These are phyloP conservation scores for Trichosporon asahii DNA, from an alignment of 1,284 basidiomycete species.

Conservation along the genomic window DNA sequence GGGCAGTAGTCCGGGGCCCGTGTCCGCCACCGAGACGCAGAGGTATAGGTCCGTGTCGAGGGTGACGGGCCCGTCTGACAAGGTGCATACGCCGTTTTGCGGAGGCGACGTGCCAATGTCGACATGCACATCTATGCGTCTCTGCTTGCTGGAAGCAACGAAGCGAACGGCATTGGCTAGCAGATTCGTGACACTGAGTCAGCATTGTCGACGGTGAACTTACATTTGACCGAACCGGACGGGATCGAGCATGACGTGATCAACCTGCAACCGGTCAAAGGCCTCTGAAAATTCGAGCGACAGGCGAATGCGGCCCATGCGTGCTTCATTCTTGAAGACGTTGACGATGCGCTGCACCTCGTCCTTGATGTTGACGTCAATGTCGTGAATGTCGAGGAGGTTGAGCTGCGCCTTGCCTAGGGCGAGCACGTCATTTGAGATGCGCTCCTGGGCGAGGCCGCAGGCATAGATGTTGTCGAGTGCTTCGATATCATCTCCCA, in stretches of 20 bases:
- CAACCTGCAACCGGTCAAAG: slow-evolving; percentile 9
- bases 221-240: slow-evolving; percentile 32
- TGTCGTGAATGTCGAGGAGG: slow-evolving; percentile 22
- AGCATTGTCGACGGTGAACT: too few relatives aligned
- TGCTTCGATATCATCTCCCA: slow-evolving; percentile 24
- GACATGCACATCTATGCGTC: slow-evolving; percentile 15
- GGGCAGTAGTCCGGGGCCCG: slow-evolving; percentile 32
- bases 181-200: slow-evolving; percentile 27
- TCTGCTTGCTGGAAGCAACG: slow-evolving; percentile 18
- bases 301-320: slow-evolving; percentile 38
- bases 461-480: slow-evolving; percentile 28
- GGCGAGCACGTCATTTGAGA: slow-evolving; percentile 49
- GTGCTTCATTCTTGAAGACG: slow-evolving; percentile 44
- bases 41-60: slow-evolving; percentile 23
- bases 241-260: slow-evolving; percentile 29
- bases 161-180: slow-evolving; percentile 33
- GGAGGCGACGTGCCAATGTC: slow-evolving; percentile 26
- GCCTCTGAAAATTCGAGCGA: neutral
- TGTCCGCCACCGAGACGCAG: slow-evolving; percentile 26
- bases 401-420: slow-evolving; percentile 46
- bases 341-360: slow-evolving; percentile 33
- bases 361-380: slow-evolving; percentile 34
- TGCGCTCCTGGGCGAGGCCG: slow-evolving; percentile 47
- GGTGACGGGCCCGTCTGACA: slow-evolving; percentile 13
- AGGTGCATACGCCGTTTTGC: slow-evolving; percentile 19